Percentiles rank a stretch among this genome's conserved stretches.
These are phyloP conservation scores for Astragalus glycyphyllos DNA, from an alignment of 306 rosid genomes.

Conservation along the genomic window DNA sequence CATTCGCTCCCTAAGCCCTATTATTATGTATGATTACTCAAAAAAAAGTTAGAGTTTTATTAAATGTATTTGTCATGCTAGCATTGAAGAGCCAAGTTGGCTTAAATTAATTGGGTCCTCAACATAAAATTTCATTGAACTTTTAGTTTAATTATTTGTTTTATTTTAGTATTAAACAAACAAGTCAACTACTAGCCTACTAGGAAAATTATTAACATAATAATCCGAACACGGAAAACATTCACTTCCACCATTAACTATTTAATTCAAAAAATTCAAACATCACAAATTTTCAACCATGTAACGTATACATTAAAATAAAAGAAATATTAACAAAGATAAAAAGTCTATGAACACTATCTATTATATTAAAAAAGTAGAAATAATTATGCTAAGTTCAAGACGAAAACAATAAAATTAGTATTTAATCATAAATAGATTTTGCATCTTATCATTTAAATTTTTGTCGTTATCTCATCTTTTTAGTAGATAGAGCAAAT, in stretches of 20 bases:
- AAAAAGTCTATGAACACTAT: no score
- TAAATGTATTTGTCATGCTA: no score
- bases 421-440: no score
- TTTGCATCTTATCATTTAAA: no score
- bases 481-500: not conserved
- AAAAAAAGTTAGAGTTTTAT: no score
- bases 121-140: not conserved
- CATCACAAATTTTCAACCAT: not conserved
- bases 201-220: slow-evolving; percentile 6
- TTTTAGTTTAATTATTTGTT: not conserved
- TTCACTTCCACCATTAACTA: not conserved
- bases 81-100: not conserved
- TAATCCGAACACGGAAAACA: not conserved
- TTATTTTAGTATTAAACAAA: not conserved
- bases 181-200: not conserved
- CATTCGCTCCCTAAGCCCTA: no score
- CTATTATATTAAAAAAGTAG: no score
- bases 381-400: not conserved
- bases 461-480: no score
- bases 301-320: not conserved
- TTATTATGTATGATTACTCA: no score
- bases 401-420: no score
- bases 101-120: not conserved
- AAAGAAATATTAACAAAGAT: not conserved
- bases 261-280: not conserved